Evolutionary conservation across 2,329 filamentous ascomycete species (phyloP).

Genomic region (Stagonosporopsis chrysanthemi): DNA sequence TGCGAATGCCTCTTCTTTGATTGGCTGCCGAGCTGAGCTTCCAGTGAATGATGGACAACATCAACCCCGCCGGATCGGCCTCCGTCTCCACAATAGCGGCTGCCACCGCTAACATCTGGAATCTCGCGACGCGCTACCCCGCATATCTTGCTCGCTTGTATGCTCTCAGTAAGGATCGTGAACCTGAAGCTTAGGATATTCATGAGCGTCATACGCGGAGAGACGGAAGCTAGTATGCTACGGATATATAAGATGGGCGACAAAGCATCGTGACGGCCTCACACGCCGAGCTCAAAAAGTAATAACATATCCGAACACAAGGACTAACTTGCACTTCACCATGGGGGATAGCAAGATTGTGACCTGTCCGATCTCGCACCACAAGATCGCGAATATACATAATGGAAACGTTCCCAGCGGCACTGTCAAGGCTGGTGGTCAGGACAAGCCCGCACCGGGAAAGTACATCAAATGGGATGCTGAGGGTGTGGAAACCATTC

Average conservation of each 20-base stretch:
- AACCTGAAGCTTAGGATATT: constrained; percentile 11
- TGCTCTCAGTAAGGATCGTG: constrained; percentile 6
- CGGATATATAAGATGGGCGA: constrained; percentile 7
- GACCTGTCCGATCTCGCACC: constrained; percentile 32
- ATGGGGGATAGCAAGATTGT: constrained; percentile 20
- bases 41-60: constrained; percentile 10
- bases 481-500: constrained; percentile 51
- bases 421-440: constrained; percentile 34
- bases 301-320: not conserved
- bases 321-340: not conserved
- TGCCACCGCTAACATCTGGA: constrained; percentile 6
- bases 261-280: not conserved
- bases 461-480: constrained; percentile 55
- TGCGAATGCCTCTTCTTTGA: constrained; percentile 1
- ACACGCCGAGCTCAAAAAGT: not conserved
- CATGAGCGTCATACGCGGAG: constrained; percentile 5
- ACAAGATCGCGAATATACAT: constrained; percentile 37
- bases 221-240: constrained; percentile 12
- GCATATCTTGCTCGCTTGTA: constrained; percentile 7
- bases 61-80: constrained; percentile 14
- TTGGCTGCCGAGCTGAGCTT: not conserved
- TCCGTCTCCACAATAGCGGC: constrained; percentile 4
- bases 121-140: constrained; percentile 14
- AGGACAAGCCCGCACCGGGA: constrained; percentile 34
- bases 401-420: constrained; percentile 37